phyloP scores from a whole-genome alignment of 139 green algal genomes.

The Deuterostichococcus epilithicus region DNA sequence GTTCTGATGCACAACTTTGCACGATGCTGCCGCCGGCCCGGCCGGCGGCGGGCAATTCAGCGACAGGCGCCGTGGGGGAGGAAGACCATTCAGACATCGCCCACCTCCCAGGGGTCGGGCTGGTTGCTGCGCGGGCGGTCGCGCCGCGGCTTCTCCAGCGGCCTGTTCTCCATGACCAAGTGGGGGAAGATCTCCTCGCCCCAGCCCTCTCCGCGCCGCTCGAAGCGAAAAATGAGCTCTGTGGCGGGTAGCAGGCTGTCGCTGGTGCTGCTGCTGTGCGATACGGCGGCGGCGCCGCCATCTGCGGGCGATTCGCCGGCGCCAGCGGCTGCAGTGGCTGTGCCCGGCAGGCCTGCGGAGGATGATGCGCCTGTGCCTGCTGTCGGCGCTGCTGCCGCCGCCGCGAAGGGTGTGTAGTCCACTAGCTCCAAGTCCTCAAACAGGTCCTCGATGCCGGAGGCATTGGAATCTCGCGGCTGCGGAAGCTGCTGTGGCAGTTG shows the following conservation, averaged over 20 bases:
- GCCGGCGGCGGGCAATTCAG: too few relatives aligned
- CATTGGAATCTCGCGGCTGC: too few relatives aligned
- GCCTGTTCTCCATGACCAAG: conserved; percentile 39
- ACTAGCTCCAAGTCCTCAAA: not conserved
- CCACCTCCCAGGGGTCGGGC: conserved; percentile 23
- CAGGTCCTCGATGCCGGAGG: not conserved
- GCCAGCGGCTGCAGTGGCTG: too few relatives aligned
- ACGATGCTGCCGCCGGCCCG: too few relatives aligned
- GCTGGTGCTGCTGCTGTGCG: not conserved
- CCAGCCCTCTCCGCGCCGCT: conserved; percentile 52
- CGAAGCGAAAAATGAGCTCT: conserved; percentile 51
- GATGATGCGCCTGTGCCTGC: too few relatives aligned
- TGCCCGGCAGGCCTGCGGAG: too few relatives aligned
- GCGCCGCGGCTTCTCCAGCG: conserved; percentile 9
- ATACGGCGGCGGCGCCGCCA: too few relatives aligned
- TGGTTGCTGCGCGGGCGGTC: conserved; percentile 7
- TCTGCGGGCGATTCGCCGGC: too few relatives aligned
- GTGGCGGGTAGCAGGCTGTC: conserved; percentile 14
- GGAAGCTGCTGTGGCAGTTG: not conserved
- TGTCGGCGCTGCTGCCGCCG: too few relatives aligned
- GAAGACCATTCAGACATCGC: too few relatives aligned
- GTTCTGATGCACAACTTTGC: too few relatives aligned
- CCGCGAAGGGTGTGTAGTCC: not conserved
- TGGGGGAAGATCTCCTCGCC: conserved; percentile 55
- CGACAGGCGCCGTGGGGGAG: too few relatives aligned